Evolutionary conservation across 768 basidiomycete genomes (phyloP), one percentile per base, ranked within the genome.

Genomic region (Russula sp.): DNA sequence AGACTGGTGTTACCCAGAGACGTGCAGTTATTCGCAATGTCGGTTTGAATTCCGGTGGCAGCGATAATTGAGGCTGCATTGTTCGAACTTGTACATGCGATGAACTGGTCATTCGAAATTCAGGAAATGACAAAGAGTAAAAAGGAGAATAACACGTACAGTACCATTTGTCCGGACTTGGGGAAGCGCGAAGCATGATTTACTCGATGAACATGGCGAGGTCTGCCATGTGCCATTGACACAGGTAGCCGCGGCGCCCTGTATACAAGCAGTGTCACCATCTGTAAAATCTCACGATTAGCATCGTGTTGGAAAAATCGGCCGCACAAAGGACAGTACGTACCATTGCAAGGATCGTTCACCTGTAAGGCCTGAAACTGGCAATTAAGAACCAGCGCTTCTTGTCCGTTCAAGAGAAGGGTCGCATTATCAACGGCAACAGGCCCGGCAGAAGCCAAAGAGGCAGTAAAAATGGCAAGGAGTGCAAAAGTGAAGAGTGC

Each of bases 161-260:
- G 79, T 79, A 60, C 85, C 85, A 8, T 72, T 62, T 38, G 73
- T 68, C 5, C 70, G 75, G 18, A 80, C 62, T 8, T 77, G 75
- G 0, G 85, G 85, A 30, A 86, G 65, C 16, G 82, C 84, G 64
- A 84, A 84, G 72, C 85, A 86, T 5, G 70, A 66, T 40, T 78
- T 74, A 9, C 70, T 71, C 8, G 71, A 68, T 0, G 73, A 63
- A 65, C 84, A 86, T 5, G 56, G 60, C 11, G 75, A 67, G 0
- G 73, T 69, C 34, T 77, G 69, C 79, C 83, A 85, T 42, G 71
- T 71, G 10, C 74, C 74, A 64, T 77, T 75, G 2, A 68, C 67
- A 68, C 84, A 87, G 18, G 66, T 72, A 0, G 80, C 80, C 30
- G 80, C 69, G 1, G 73, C 71, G 5, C 74, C 73, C 7, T 68